A percentile compares a stretch with the other conserved stretches of the same genome.
These are phyloP conservation scores for Wickerhamomyces strasburgensis DNA, from an alignment of 805 yeast genomes.

Conservation along the genomic window DNA sequence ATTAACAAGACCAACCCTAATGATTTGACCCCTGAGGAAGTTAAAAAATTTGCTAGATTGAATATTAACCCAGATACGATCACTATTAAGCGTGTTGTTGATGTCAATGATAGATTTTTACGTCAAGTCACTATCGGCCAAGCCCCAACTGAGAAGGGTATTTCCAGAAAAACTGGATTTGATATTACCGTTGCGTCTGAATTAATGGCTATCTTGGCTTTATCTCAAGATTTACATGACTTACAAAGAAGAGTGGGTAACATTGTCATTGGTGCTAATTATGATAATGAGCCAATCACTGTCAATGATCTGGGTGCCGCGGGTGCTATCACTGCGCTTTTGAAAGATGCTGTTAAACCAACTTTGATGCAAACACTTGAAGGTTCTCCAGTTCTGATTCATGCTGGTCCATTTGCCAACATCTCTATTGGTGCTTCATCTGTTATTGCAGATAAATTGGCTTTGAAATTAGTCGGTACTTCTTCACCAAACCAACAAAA, in stretches of 20 bases:
- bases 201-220: slow-evolving; percentile 79
- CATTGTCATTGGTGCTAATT: slow-evolving; percentile 69
- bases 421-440: slow-evolving; percentile 85
- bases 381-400: slow-evolving; percentile 84
- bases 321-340: slow-evolving; percentile 77
- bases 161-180: slow-evolving; percentile 69
- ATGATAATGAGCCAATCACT: slow-evolving; percentile 67
- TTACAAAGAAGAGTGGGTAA: slow-evolving; percentile 70
- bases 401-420: slow-evolving; percentile 87
- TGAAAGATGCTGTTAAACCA: slow-evolving; percentile 81
- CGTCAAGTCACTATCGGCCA: slow-evolving; percentile 77
- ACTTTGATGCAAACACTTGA: slow-evolving; percentile 84
- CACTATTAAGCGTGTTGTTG: slow-evolving; percentile 81
- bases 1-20: slow-evolving; percentile 68
- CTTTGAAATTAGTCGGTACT: slow-evolving; percentile 74
- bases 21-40: slow-evolving; percentile 66
- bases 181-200: slow-evolving; percentile 85
- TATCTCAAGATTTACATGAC: slow-evolving; percentile 64
- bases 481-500: slow-evolving; percentile 46
- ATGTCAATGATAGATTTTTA: slow-evolving; percentile 75
- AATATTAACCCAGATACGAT: slow-evolving; percentile 76
- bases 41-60: slow-evolving; percentile 57
- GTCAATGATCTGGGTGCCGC: slow-evolving; percentile 84
- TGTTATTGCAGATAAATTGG: slow-evolving; percentile 74
- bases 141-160: slow-evolving; percentile 77